Conservation (phyloP, 2,329 filamentous ascomycete species). For the Colletotrichum navitas region DNA sequence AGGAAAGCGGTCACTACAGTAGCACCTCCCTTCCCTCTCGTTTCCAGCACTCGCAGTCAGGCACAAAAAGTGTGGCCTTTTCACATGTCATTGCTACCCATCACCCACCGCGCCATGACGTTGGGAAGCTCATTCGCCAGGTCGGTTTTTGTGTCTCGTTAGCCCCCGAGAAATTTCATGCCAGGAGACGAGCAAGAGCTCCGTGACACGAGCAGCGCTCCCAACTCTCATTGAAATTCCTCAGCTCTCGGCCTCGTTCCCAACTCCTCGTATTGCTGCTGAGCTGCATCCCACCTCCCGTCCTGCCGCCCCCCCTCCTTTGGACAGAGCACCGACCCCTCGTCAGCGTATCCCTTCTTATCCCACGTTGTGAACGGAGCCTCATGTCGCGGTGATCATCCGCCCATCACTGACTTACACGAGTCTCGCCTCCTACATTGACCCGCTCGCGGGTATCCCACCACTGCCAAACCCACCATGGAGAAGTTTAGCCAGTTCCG, state of each 20-base stretch:
- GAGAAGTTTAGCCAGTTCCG: slow-evolving; percentile 96
- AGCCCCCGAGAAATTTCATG: slow-evolving; percentile 20
- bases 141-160: slow-evolving; percentile 34
- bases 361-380: neutral
- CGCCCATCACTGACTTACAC: slow-evolving; percentile 27
- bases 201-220: slow-evolving; percentile 14
- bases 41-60: neutral
- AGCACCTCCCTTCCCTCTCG: neutral
- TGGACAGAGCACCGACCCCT: neutral
- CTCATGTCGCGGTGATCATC: slow-evolving; percentile 31
- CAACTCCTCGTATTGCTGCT: slow-evolving; percentile 2
- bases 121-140: slow-evolving; percentile 39
- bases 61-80: slow-evolving; percentile 28
- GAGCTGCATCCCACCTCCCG: neutral
- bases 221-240: slow-evolving; percentile 12
- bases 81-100: slow-evolving; percentile 34
- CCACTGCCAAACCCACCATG: slow-evolving; percentile 64
- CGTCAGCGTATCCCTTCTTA: slow-evolving; percentile 18
- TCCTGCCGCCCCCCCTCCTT: neutral
- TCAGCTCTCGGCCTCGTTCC: neutral
- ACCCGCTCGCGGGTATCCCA: neutral
- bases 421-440: neutral
- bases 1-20: neutral
- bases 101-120: slow-evolving; percentile 33
- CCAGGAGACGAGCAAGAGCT: slow-evolving; percentile 6